Evolutionary conservation across 495 filamentous ascomycete genomes (phyloP).

Genomic region (Penicillium arizonense): DNA sequence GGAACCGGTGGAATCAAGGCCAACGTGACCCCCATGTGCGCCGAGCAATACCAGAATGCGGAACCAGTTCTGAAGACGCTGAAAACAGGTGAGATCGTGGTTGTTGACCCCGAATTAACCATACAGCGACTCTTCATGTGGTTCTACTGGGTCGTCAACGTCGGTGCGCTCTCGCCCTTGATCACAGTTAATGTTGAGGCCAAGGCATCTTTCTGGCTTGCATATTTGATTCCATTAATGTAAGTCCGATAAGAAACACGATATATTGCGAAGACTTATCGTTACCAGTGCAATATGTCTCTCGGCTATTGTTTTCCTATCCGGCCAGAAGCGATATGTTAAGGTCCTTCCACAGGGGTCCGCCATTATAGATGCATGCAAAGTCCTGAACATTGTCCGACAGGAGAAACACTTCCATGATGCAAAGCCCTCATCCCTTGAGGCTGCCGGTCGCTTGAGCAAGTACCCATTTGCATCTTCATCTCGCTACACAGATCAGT

Average conservation of each 20-base stretch:
- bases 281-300: constrained; percentile 13
- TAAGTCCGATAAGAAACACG: not conserved
- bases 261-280: not conserved
- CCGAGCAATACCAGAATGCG: constrained; percentile 40
- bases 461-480: constrained; percentile 8
- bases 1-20: constrained; percentile 53
- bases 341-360: constrained; percentile 40
- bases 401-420: constrained; percentile 20
- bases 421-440: constrained; percentile 16
- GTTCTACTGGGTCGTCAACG: constrained; percentile 30
- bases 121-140: constrained; percentile 28
- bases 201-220: constrained; percentile 59
- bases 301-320: constrained; percentile 5
- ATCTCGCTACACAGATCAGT: constrained; percentile 35
- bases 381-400: constrained; percentile 22
- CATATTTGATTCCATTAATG: constrained; percentile 46
- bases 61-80: constrained; percentile 34
- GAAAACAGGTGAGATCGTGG: constrained; percentile 54
- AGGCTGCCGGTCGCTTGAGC: constrained; percentile 1
- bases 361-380: constrained; percentile 42
- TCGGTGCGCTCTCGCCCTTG: constrained; percentile 37
- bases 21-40: constrained; percentile 55
- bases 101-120: constrained; percentile 63
- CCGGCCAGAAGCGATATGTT: constrained; percentile 25
- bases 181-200: constrained; percentile 26